phyloP scores from a whole-genome alignment of 202 grass and related monocot genomes.

The Panicum virgatum region DNA sequence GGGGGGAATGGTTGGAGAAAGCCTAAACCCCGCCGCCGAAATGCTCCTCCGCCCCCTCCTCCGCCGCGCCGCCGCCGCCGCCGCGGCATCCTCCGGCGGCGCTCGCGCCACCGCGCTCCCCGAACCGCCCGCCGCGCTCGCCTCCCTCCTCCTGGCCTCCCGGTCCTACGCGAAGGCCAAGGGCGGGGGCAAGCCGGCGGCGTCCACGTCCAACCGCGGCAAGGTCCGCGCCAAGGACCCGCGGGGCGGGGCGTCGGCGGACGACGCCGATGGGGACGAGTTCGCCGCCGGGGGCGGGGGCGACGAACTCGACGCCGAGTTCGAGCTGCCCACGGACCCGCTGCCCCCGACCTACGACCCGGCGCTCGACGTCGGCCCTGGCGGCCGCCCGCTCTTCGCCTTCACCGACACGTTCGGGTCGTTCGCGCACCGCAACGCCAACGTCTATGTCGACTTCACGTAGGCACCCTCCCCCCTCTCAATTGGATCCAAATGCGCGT shows the following conservation, averaged over 20 bases:
- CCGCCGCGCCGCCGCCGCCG: slow-evolving; percentile 24
- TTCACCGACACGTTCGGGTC: slow-evolving; percentile 73
- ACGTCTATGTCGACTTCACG: slow-evolving; percentile 87
- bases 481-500: slow-evolving; percentile 25
- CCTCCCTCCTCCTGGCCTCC: slow-evolving; percentile 32
- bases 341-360: slow-evolving; percentile 79
- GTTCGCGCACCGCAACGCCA: slow-evolving; percentile 56
- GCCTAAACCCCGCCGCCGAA: slow-evolving; percentile 55
- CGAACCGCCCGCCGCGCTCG: slow-evolving; percentile 12
- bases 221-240: slow-evolving; percentile 67
- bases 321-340: slow-evolving; percentile 76
- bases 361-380: slow-evolving; percentile 81
- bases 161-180: slow-evolving; percentile 63
- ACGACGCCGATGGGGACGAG: slow-evolving; percentile 22
- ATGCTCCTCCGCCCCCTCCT: slow-evolving; percentile 70
- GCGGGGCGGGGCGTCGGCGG: slow-evolving; percentile 49
- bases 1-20: no score
- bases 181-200: slow-evolving; percentile 52
- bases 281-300: slow-evolving; percentile 29
- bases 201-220: slow-evolving; percentile 45
- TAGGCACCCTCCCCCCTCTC: slow-evolving; percentile 9
- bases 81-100: background rate
- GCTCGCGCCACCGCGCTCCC: background rate
- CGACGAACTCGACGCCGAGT: slow-evolving; percentile 57
- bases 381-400: slow-evolving; percentile 87